Conservation (phyloP, 2,329 filamentous ascomycete genomes). For the Neospermospora avenae region DNA sequence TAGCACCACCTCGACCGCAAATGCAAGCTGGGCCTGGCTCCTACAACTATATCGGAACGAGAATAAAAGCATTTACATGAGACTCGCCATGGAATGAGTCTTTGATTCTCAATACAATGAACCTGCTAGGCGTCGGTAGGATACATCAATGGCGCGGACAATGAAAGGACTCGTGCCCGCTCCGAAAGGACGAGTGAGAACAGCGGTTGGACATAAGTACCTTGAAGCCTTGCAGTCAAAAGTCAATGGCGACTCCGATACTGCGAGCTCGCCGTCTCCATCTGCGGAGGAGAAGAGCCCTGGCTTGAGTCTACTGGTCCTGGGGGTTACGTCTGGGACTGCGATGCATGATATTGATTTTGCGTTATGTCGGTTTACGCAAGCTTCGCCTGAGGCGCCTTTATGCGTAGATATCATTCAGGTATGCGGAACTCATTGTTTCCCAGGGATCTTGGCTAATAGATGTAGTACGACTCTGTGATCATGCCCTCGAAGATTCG, state of each 20-base stretch:
- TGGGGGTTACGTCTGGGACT: conserved; percentile 34
- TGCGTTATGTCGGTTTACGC: conserved; percentile 34
- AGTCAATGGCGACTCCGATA: conserved; percentile 25
- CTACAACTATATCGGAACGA: too few relatives aligned
- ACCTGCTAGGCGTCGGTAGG: not conserved
- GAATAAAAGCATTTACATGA: not conserved
- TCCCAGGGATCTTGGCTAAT: not conserved
- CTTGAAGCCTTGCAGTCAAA: conserved; percentile 33
- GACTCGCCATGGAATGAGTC: not conserved
- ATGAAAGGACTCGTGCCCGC: conserved; percentile 28
- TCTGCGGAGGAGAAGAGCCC: conserved; percentile 21
- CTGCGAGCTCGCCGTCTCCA: conserved; percentile 26
- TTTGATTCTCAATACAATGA: conserved; percentile 6
- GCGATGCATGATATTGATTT: conserved; percentile 36
- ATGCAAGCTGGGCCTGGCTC: too few relatives aligned
- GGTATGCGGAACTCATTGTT: conserved; percentile 18
- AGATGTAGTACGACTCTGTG: conserved; percentile 34
- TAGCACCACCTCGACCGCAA: not conserved
- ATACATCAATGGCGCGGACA: conserved; percentile 14
- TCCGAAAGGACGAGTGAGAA: conserved; percentile 32
- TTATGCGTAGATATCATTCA: conserved; percentile 32
- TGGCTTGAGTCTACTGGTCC: conserved; percentile 31
- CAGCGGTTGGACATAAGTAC: conserved; percentile 33
- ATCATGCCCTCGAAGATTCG: conserved; percentile 36
- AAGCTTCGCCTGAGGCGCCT: conserved; percentile 32